Evolutionary conservation across 108 stramenopile species (phyloP).

Genomic region (Cylindrotheca fusiformis): DNA sequence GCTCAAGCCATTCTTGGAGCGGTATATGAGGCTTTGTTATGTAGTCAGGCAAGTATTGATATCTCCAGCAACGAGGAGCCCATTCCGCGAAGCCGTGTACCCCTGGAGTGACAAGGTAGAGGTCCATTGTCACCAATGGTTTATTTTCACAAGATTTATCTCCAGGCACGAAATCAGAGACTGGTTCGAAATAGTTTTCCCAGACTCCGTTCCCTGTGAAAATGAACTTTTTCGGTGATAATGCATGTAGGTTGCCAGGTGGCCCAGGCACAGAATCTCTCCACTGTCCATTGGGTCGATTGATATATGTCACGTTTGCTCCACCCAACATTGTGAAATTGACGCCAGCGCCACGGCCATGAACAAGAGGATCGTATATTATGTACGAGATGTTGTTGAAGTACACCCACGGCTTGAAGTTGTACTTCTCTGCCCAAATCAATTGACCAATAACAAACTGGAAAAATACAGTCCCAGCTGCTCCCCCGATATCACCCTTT

Average conservation of each 20-base stretch:
- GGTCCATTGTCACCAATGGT: conserved; percentile 37
- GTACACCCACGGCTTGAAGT: conserved; percentile 55
- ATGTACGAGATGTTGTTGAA: conserved; percentile 39
- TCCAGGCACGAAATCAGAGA: conserved; percentile 56
- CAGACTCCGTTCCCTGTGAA: conserved; percentile 48
- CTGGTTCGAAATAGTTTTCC: conserved; percentile 62
- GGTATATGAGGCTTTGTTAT: conserved; percentile 46
- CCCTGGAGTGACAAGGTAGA: conserved; percentile 43
- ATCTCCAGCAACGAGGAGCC: conserved; percentile 54
- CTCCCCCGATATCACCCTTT: conserved; percentile 48
- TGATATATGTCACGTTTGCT: conserved; percentile 18
- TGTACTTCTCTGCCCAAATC: conserved; percentile 50
- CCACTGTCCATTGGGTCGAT: conserved; percentile 31
- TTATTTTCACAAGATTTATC: conserved; percentile 44
- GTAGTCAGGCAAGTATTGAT: conserved; percentile 47
- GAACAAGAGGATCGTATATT: conserved; percentile 37
- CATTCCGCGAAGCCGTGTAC: conserved; percentile 49
- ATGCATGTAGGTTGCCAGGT: conserved; percentile 3
- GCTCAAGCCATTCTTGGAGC: conserved; percentile 45
- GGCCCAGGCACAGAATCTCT: conserved; percentile 30
- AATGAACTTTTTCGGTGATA: conserved; percentile 12
- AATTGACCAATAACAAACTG: conserved; percentile 54
- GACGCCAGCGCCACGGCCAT: conserved; percentile 25
- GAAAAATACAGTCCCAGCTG: conserved; percentile 53
- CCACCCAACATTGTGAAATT: conserved; percentile 29